Conservation (phyloP, 164 flowering plant species). For the Nymphaea colorata region DNA sequence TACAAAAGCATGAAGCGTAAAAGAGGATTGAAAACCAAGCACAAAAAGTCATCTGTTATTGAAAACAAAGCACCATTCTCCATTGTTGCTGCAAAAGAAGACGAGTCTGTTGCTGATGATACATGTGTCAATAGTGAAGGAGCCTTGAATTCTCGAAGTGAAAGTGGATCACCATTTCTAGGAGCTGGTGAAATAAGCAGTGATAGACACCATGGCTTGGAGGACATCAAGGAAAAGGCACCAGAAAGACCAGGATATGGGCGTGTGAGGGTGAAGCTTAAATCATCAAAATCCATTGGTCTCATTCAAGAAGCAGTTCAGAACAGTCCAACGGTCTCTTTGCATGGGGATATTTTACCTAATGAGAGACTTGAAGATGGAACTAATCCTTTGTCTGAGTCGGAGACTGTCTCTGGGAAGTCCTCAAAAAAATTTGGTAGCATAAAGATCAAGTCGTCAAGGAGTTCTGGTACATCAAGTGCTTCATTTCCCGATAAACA, state of each 20-base stretch:
- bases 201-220: constrained; percentile 18
- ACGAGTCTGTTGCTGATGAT: background rate
- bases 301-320: constrained; percentile 32
- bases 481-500: background rate
- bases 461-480: constrained; percentile 25
- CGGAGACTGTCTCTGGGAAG: constrained; percentile 18
- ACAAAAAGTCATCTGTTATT: background rate
- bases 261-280: constrained; percentile 83
- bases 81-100: background rate
- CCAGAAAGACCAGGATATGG: constrained; percentile 33
- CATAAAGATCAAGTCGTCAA: constrained; percentile 69
- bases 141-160: constrained; percentile 28
- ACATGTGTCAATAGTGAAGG: constrained; percentile 5
- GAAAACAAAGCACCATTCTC: background rate
- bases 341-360: constrained; percentile 31
- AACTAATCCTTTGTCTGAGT: constrained; percentile 37
- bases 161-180: constrained; percentile 30
- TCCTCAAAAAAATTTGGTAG: constrained; percentile 41
- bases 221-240: constrained; percentile 24
- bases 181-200: constrained; percentile 28
- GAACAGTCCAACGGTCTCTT: constrained; percentile 34
- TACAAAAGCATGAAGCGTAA: background rate
- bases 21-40: background rate
- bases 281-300: constrained; percentile 38
- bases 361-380: constrained; percentile 49